These are phyloP conservation scores for Serendipita sp. DNA, from an alignment of 768 basidiomycete species.

Conservation along the genomic window DNA sequence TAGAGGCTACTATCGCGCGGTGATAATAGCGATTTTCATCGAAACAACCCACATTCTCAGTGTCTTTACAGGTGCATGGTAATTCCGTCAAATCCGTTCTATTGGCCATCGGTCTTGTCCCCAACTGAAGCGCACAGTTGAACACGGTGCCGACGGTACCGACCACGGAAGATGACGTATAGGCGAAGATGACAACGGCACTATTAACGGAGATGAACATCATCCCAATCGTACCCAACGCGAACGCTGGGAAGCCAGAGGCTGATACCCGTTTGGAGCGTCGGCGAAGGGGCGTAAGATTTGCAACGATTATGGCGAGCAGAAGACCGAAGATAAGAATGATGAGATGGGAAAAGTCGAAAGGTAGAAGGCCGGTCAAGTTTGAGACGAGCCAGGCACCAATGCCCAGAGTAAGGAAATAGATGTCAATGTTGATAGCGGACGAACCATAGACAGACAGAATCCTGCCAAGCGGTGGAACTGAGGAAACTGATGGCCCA, in stretches of 20 bases:
- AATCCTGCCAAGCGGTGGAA: constrained; percentile 4
- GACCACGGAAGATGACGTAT: constrained; percentile 8
- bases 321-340: neutral
- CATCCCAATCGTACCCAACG: constrained; percentile 10
- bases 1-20: too few relatives aligned
- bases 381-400: constrained; percentile 21
- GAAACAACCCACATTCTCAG: too few relatives aligned
- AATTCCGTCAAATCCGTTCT: too few relatives aligned
- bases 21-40: too few relatives aligned
- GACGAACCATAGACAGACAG: constrained; percentile 16
- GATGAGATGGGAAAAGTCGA: constrained; percentile 15
- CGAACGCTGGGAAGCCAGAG: constrained; percentile 10
- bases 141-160: constrained; percentile 11
- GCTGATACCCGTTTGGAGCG: constrained; percentile 7
- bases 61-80: too few relatives aligned
- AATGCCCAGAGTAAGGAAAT: constrained; percentile 20
- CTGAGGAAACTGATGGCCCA: neutral
- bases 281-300: constrained; percentile 9
- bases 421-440: constrained; percentile 9
- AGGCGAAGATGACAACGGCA: neutral
- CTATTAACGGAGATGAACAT: neutral
- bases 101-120: neutral
- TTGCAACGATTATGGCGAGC: neutral
- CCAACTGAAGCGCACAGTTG: constrained; percentile 10
- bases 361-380: constrained; percentile 26